phyloP scores from a whole-genome alignment of 306 rosid species.

The Ammopiptanthus mongolicus region DNA sequence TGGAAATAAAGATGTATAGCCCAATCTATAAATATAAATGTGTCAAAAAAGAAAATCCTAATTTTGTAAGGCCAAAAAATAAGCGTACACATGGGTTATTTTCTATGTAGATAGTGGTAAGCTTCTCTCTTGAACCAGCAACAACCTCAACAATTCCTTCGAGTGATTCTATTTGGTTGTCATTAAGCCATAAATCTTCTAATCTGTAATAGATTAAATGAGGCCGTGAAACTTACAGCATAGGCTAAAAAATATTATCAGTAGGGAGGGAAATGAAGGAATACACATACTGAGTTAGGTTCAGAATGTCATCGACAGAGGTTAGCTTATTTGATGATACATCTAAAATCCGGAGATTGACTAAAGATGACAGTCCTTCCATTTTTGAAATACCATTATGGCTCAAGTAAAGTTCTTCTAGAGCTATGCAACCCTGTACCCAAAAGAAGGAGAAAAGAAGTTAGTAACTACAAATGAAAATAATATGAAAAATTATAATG shows the following conservation, averaged over 20 bases:
- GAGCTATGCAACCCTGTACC: constrained; percentile 63
- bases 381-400: constrained; percentile 87
- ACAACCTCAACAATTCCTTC: constrained; percentile 67
- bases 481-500: neutral
- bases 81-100: constrained; percentile 88
- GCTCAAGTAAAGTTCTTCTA: constrained; percentile 91
- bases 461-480: neutral
- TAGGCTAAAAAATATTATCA: neutral
- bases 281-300: constrained; percentile 54
- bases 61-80: neutral
- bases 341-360: constrained; percentile 79
- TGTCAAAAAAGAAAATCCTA: neutral
- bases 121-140: constrained; percentile 78
- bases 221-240: constrained; percentile 13
- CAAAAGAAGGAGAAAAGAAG: neutral
- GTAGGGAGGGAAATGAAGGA: neutral
- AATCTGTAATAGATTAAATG: constrained; percentile 45
- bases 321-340: constrained; percentile 84
- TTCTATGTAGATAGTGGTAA: constrained; percentile 77
- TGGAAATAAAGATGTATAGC: neutral
- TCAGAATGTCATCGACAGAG: constrained; percentile 55
- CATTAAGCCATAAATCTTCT: constrained; percentile 96
- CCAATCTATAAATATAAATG: neutral
- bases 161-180: constrained; percentile 73
- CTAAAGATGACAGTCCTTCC: constrained; percentile 84